These are phyloP conservation scores for Dendryphion nanum DNA, from an alignment of 2,329 filamentous ascomycete genomes.

Conservation along the genomic window DNA sequence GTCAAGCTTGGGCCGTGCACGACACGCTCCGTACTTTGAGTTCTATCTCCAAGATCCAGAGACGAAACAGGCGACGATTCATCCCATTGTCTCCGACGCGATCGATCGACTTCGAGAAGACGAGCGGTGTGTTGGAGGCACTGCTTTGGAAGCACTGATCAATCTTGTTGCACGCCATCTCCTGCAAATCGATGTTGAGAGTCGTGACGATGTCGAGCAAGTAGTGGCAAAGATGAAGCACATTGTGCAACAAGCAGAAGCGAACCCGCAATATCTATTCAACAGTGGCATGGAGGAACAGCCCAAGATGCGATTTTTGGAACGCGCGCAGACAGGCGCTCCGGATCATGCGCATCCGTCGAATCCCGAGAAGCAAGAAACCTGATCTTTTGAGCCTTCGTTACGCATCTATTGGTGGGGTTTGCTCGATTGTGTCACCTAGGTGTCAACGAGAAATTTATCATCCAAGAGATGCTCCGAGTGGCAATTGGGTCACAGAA, in stretches of 20 bases:
- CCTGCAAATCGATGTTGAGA: constrained; percentile 5
- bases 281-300: no score
- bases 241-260: background rate
- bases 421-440: no score
- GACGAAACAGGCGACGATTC: background rate
- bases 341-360: no score
- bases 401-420: no score
- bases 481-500: no score
- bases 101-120: constrained; percentile 2
- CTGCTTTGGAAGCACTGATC: constrained; percentile 3
- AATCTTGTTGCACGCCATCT: constrained; percentile 4
- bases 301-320: no score
- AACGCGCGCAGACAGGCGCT: no score
- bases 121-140: constrained; percentile 2
- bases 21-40: constrained; percentile 1
- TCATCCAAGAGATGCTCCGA: no score
- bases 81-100: constrained; percentile 6
- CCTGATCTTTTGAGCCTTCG: no score
- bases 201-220: constrained; percentile 1
- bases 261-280: no score
- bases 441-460: no score
- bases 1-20: background rate
- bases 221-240: background rate
- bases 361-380: no score
- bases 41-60: background rate